Evolutionary conservation across 768 basidiomycete genomes (phyloP), one percentile per base, ranked within the genome.

Genomic region (Russula sp.): DNA sequence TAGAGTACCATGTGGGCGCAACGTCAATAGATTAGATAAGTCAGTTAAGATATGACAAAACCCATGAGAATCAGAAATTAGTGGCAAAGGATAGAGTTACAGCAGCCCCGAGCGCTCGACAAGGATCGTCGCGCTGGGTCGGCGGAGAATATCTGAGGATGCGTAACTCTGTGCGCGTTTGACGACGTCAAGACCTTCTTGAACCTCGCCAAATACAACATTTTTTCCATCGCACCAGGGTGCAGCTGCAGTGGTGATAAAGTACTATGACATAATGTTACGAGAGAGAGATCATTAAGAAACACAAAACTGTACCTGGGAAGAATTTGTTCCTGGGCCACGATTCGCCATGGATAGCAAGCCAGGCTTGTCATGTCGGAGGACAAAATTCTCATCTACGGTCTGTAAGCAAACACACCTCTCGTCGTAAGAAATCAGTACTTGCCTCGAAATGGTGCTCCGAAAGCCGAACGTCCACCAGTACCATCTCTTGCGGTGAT

Each of bases 331-430:
- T 74, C 88, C 82, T 1, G 77, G 77, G 53, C 93, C 92, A 39
- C 92, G 90, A 67, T 90, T 97, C 42, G 95, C 95, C 89, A 91
- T 90, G 45, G 87, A 88, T 65, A 92, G 79, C 22, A 89, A 73
- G 69, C 81, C 85, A 9, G 84, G 81, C 69, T 80, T 82, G 67
- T 74, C 73, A 72, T 91, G 90, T 63, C 76, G 78, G 60, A 82
- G 71, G 59, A 76, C 71, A 73, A 90, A 91, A 76, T 84, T 90
- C 75, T 90, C 87, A 63, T 88, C 87, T 82, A 63, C 22, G 11
- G 6, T 45, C 43, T 29, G 52, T 56, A 9, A 56, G 58, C 18
- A 32, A 7, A 46, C 42, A 29, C 4, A 7, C 41, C 41, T 16
- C 7, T 34, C 9, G 45, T 3, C 11, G 20, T 3, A 25, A 64